Base-by-base conservation (phyloP, 176 grass and related monocot genomes). In the Metroxylon sagu region DNA sequence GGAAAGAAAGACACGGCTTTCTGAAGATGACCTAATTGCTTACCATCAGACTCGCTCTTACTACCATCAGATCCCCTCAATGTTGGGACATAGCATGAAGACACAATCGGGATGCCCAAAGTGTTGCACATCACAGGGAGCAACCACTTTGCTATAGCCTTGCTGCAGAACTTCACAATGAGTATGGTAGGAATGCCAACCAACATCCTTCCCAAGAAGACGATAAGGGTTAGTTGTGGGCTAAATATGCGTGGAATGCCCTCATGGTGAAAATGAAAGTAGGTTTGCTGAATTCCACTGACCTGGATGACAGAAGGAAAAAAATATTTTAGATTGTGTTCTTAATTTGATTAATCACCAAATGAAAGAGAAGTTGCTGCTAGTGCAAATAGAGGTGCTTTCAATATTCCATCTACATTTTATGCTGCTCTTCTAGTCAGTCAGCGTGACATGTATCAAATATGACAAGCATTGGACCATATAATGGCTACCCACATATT, bases 91-190 rank as follows among this genome's bases (percentile, higher is more conserved):
- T 98, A 98, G 59, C 88, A 98, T 5, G 94, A 83, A 3, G 94
- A 98, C 0, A 85, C 70, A 1, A 86, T 85, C 2, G 88, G 94
- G 7, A 98, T 74, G 12, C 84, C 87, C 60, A 98, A 73, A 16
- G 88, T 98, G 76, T 57, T 92, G 82, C 94, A 92, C 56, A 98
- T 73, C 5, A 98, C 71, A 0, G 94, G 94, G 19, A 98, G 84
- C 39, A 98, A 70, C 94, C 94, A 93, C 53, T 89, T 98, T 0
- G 94, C 85, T 18, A 98, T 86, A 0, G 88, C 94, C 59, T 98
- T 98, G 79, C 88, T 89, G 70, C 94, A 93, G 68, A 78, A 98
- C 60, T 98, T 98, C 70, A 92, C 88, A 0, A 43, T 60, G 3
- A 98, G 64, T 78, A 98, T 98, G 59, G 85, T 92, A 0, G 88